Base-by-base conservation (phyloP, 176 grass and related monocot genomes). In the Paspalum notatum region DNA sequence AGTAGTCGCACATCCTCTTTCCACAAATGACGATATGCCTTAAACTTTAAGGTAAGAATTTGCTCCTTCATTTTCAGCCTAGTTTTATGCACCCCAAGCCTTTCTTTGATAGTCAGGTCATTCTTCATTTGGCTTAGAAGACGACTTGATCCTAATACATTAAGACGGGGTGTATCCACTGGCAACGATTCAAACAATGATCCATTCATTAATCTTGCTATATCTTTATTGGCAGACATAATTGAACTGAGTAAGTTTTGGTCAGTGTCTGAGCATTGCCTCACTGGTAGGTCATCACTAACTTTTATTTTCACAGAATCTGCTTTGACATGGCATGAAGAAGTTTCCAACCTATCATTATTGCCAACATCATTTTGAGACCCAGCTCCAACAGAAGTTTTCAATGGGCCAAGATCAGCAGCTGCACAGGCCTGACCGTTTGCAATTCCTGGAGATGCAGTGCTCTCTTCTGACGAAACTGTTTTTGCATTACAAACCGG, bases 11-110 rank as follows among this genome's bases (percentile, higher is more conserved):
- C 76, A 84, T 99, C 97, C 75, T 99, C 91, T 79, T 90, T 93
- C 97, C 97, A 99, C 41, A 96, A 77, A 48, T 91, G 66, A 50
- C 86, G 87, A 66, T 96, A 39, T 76, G 85, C 86, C 85, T 75
- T 93, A 75, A 91, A 99, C 85, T 99, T 99, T 47, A 91, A 86
- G 61, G 93, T 82, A 85, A 99, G 93, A 50, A 84, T 72, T 63
- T 76, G 86, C 59, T 96, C 87, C 80, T 99, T 96, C 72, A 96
- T 93, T 83, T 83, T 90, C 18, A 84, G 38, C 14, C 41, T 79
- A 61, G 52, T 55, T 84, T 93, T 96, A 26, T 38, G 56, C 16
- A 83, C 40, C 8, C 53, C 55, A 71, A 96, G 78, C 58, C 87
- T 93, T 70, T 83, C 83, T 80, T 82, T 93, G 44, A 99, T 86